Conservation (phyloP, 2,329 filamentous ascomycete genomes). For the Aspergillus neoniger region DNA sequence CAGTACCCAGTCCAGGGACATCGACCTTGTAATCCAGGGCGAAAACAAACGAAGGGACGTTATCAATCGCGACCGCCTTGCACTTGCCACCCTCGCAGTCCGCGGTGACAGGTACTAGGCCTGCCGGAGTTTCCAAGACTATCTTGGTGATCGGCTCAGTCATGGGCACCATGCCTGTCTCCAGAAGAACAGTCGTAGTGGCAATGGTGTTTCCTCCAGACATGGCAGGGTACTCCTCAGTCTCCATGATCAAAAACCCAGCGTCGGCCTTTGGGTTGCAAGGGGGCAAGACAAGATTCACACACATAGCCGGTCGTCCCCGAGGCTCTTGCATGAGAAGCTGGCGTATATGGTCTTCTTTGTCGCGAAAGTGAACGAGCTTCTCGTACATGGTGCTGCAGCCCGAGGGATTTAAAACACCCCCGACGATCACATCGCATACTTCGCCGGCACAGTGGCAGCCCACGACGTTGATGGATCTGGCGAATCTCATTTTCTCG, state of each 20-base stretch:
- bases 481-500: too few species aligned
- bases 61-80: slow-evolving; percentile 48
- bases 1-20: slow-evolving; percentile 43
- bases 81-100: slow-evolving; percentile 48
- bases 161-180: slow-evolving; percentile 51
- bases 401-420: slow-evolving; percentile 44
- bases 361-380: slow-evolving; percentile 42
- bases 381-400: slow-evolving; percentile 52
- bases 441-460: slow-evolving; percentile 38
- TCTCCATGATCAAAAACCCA: slow-evolving; percentile 50
- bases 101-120: slow-evolving; percentile 43
- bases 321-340: slow-evolving; percentile 51
- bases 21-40: slow-evolving; percentile 35
- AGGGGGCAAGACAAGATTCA: slow-evolving; percentile 45
- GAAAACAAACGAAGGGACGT: slow-evolving; percentile 48
- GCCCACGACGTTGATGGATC: slow-evolving; percentile 17
- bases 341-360: slow-evolving; percentile 44
- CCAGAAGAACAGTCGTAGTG: slow-evolving; percentile 48
- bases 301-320: slow-evolving; percentile 42
- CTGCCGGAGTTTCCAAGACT: slow-evolving; percentile 48
- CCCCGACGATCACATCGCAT: slow-evolving; percentile 52
- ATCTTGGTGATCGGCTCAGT: slow-evolving; percentile 45
- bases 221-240: slow-evolving; percentile 49
- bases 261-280: slow-evolving; percentile 49
- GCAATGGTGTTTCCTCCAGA: slow-evolving; percentile 50